Evolutionary conservation across 805 yeast species (phyloP).

Genomic region (Metschnikowia aberdeeniae): DNA sequence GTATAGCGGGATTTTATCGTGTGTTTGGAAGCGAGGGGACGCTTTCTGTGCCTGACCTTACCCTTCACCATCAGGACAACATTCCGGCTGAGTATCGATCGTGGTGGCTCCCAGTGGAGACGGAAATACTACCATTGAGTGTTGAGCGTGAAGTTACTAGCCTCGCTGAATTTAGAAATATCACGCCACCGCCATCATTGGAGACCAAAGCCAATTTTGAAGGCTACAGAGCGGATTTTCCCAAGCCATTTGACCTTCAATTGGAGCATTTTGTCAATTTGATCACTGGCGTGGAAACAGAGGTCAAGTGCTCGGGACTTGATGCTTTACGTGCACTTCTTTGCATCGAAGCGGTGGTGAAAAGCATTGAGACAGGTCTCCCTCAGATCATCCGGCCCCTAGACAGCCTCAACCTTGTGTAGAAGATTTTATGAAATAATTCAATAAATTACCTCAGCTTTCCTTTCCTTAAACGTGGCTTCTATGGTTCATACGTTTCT

Average conservation of each 20-base stretch:
- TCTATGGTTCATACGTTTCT: no score
- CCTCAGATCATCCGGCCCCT: conserved; percentile 18
- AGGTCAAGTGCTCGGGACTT: conserved; percentile 28
- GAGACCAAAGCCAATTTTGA: conserved; percentile 18
- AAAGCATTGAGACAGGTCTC: conserved; percentile 28
- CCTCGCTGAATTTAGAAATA: background rate
- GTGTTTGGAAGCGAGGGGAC: conserved; percentile 39
- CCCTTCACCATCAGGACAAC: conserved; percentile 30
- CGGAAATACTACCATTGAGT: conserved; percentile 18
- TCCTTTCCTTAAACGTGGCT: no score
- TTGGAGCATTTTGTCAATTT: conserved; percentile 36
- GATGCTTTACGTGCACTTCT: conserved; percentile 33
- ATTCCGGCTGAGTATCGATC: conserved; percentile 18
- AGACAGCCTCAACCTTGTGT: conserved; percentile 2
- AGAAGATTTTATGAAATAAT: no score
- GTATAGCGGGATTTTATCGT: conserved; percentile 33
- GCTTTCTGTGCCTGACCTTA: conserved; percentile 38
- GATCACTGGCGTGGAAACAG: conserved; percentile 25
- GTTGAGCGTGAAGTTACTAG: background rate
- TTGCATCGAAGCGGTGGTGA: conserved; percentile 33
- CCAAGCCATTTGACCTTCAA: conserved; percentile 37
- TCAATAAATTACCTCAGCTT: no score
- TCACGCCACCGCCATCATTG: conserved; percentile 32
- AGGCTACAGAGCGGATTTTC: conserved; percentile 6
- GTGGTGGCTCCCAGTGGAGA: conserved; percentile 27